Evolutionary conservation across 345 rosid genomes (phyloP), one percentile per base, ranked within the genome.

Genomic region (rapeseed (Brassica napus)): DNA sequence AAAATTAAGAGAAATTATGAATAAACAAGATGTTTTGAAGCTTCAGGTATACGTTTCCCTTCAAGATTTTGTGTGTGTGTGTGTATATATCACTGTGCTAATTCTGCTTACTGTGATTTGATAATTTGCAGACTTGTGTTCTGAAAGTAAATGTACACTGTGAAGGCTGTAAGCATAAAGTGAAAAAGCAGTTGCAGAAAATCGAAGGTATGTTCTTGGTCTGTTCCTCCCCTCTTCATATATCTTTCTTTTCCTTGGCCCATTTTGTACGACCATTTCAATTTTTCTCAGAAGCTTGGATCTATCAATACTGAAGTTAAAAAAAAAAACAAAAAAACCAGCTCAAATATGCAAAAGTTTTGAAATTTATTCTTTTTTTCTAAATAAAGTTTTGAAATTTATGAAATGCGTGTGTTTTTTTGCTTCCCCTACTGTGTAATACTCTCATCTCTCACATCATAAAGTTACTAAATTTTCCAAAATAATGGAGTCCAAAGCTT

Each of bases 121-220:
- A 37, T 49, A 5, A 31, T 23, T 63, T 83, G 84, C 97, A 94
- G 98, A 83, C 92, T 39, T 88, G 90, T 86, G 91, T 88, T 77
- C 88, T 95, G 61, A 91, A 86, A 82, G 97, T 95, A 72, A 90
- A 90, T 68, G 91, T 94, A 30, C 92, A 91, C 85, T 95, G 99
- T 76, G 99, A 91, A 86, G 99, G 99, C 8, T 95, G 99, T 62
- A 87, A 87, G 83, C 85, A 84, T 81, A 95, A 91, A 86, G 87
- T 95, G 31, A 90, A 77, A 90, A 95, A 89, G 71, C 82, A 83
- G 26, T 73, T 95, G 72, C 92, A 86, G 81, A 95, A 95, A 84
- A 85, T 88, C 57, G 93, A 90, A 65, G 99, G 99, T 93, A 65
- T 79, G 71, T 72, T 57, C 66, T 57, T 26, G 30, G 3, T 26